Evolutionary conservation across 2,329 filamentous ascomycete genomes (phyloP).

Genomic region (Monosporascus ibericus): DNA sequence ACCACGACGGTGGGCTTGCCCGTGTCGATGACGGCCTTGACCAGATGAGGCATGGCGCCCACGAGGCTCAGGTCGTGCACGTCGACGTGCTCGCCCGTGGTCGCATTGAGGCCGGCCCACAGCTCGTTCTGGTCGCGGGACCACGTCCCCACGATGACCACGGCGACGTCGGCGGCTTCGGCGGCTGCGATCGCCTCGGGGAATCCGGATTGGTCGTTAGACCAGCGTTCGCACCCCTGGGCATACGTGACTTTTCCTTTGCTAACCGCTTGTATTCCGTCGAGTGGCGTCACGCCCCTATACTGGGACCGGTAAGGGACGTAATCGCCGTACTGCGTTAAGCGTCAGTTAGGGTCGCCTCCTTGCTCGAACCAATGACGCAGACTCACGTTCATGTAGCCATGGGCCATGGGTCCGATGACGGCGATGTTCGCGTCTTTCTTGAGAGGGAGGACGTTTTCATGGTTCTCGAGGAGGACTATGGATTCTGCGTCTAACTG

Average conservation of each 20-base stretch:
- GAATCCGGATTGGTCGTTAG: conserved; percentile 62
- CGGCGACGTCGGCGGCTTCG: conserved; percentile 61
- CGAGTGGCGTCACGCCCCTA: conserved; percentile 62
- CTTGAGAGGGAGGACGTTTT: conserved; percentile 45
- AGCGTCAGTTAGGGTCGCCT: conserved; percentile 15
- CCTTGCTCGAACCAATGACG: conserved; percentile 11
- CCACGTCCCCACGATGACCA: conserved; percentile 73
- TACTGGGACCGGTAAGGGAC: conserved; percentile 60
- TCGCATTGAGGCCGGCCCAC: conserved; percentile 65
- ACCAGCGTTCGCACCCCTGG: conserved; percentile 68
- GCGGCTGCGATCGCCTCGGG: conserved; percentile 60
- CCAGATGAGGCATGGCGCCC: conserved; percentile 61
- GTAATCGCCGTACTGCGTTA: conserved; percentile 61
- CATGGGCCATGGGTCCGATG: conserved; percentile 69
- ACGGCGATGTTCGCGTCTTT: conserved; percentile 65
- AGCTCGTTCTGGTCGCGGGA: conserved; percentile 66
- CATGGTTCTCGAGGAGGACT: conserved; percentile 53
- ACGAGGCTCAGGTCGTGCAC: conserved; percentile 58
- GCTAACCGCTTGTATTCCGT: conserved; percentile 58
- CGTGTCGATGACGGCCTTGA: conserved; percentile 61
- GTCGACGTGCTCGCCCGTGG: conserved; percentile 70
- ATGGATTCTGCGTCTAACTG: conserved; percentile 60
- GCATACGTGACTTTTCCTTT: conserved; percentile 59
- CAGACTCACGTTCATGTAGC: conserved; percentile 57
- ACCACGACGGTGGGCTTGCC: conserved; percentile 63